Evolutionary conservation across 2,329 filamentous ascomycete genomes (phyloP), one percentile per base, ranked within the genome.

Genomic region (Curvularia spicifera): DNA sequence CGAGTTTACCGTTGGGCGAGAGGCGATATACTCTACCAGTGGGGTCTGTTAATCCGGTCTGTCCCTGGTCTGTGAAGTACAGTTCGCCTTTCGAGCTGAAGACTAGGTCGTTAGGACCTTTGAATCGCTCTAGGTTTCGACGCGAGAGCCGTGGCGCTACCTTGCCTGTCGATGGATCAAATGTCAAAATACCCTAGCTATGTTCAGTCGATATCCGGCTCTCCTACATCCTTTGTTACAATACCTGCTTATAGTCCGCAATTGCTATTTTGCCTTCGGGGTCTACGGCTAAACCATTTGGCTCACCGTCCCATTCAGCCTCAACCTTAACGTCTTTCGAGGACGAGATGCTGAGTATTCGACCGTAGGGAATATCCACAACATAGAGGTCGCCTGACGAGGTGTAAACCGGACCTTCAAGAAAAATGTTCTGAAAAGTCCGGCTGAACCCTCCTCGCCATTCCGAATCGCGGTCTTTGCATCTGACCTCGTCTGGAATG

Each of bases 11-110:
- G n/a, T 71, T 65, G 0, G 69, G 66, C 0, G 67, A 69, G 0
- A 79, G 51, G 1, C 79, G 71, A 53, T 80, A 81, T 0, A 80
- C 76, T 10, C 71, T 71, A 0, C 78, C 78, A 0, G 78, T 79
- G 6, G 64, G 78, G 26, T 81, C 79, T 0, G 76, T 78, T 65
- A 81, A 73, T 4, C 78, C 78, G 0, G 78, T 80, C 47, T 80
- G 78, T 0, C 79, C 79, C 63, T 81, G 79, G 42, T 81, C 78
- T 1, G 79, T 81, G 35, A 81, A 81, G 64, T 79, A 81, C 3
- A 81, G 58, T 28, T 78, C 75, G 3, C 69, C 65, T 13, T 71
- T 70, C 0, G 74, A 78, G 28, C 77, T 76, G 4, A 79, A 48
- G 15, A 80, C 73, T 1, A 81, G 62, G 51, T 81, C 78, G 47